These are phyloP conservation scores for Usnea hakonensis DNA, from an alignment of 495 filamentous ascomycete species.

Conservation along the genomic window DNA sequence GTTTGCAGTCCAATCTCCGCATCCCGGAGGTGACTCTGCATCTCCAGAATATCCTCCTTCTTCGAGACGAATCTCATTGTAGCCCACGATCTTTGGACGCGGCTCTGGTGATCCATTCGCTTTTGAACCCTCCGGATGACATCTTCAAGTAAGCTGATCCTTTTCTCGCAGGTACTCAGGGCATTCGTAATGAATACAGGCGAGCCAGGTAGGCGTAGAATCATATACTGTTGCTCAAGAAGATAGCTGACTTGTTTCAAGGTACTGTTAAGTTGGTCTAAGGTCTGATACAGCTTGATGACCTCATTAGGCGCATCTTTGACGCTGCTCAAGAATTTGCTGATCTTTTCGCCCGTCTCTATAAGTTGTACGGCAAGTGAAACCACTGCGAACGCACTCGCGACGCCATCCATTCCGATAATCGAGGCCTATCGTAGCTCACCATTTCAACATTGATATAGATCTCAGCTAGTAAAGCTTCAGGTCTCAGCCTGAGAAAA, in stretches of 20 bases:
- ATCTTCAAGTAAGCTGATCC: neutral
- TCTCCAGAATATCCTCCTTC: neutral
- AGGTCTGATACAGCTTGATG: neutral
- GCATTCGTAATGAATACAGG: neutral
- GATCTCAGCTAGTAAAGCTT: too few species aligned
- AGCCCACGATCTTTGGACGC: neutral
- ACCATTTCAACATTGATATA: too few species aligned
- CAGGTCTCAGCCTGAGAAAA: too few species aligned
- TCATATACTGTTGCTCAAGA: conserved; percentile 5
- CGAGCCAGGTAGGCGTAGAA: neutral
- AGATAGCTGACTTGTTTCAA: neutral
- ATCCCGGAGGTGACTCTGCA: neutral
- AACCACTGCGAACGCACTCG: neutral
- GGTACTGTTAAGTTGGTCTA: conserved; percentile 1
- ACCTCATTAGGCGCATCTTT: neutral
- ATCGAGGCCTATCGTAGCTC: too few species aligned
- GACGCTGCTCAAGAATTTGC: neutral
- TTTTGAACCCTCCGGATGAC: neutral
- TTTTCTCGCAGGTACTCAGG: conserved; percentile 1
- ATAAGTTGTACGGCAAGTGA: neutral
- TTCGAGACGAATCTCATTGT: neutral
- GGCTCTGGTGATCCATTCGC: neutral
- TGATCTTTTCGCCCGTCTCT: conserved; percentile 3
- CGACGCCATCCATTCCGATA: neutral
- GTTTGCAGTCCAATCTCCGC: neutral